Evolutionary conservation across 106 monocot species (phyloP), one percentile per base, ranked within the genome.

Genomic region (Dendrobium chrysotoxum): DNA sequence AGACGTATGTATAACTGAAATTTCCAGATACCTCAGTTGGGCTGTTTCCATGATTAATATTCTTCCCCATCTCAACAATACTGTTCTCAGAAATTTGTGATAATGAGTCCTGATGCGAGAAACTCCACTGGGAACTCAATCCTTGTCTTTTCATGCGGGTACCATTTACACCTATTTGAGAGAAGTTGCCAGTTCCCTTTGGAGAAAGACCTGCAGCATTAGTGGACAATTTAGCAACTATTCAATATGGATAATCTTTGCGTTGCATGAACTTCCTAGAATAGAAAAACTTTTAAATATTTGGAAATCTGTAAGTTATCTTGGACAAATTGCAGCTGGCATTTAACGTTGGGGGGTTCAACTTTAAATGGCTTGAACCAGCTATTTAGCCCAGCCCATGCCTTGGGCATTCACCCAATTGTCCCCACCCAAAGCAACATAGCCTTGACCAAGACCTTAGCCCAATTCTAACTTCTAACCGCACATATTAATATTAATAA

Each of bases 21-120:
- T 85, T 83, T 8, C 85, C 86, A 71, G 66, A 79, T 67, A 77
- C 75, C 31, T 85, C 88, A 28, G 78, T 84, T 16, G 86, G 82
- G 70, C 80, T 86, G 50, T 81, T 85, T 17, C 80, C 72, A 67
- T 57, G n/a, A 16, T 54, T 54, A n/a, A 41, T 44, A 54, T 75
- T 84, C 71, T 92, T 89, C 5, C 80, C 87, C 12, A 87, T 81
- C 16, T 90, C 87, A 10, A 82, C 81, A 44, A 88, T 74, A 79
- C 80, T 83, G 72, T 83, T 81, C 70, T 88, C 93, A 45, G 93
- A 88, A 9, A 93, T 85, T 64, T 93, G 87, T 13, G 93, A 88
- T 25, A 93, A 80, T 2, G 92, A 82, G 61, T 90, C 90, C 78
- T 93, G 88, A 53, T 87, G 78, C 11, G 90, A 93, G 84, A 93